Percentiles rank a stretch among this genome's conserved stretches.
These are phyloP conservation scores for Exophiala oligosperma DNA, from an alignment of 2,329 filamentous ascomycete genomes.

Conservation along the genomic window DNA sequence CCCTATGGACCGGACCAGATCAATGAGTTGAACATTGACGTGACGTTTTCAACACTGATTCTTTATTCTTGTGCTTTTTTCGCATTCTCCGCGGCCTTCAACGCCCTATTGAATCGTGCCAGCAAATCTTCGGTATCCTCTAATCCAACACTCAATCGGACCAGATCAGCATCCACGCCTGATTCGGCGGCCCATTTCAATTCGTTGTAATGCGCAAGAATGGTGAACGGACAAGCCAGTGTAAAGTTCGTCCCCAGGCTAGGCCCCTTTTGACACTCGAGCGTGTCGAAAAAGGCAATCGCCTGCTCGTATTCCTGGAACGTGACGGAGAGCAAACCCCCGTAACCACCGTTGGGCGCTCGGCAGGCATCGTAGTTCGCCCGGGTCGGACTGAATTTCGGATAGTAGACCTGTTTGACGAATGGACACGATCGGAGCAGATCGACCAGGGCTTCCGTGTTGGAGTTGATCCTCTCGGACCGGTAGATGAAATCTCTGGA, in stretches of 20 bases:
- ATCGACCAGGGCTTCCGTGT: slow-evolving; percentile 79
- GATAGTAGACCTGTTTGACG: slow-evolving; percentile 83
- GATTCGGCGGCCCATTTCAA: slow-evolving; percentile 81
- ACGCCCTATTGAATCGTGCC: slow-evolving; percentile 65
- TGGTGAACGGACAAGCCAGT: slow-evolving; percentile 81
- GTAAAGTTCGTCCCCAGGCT: slow-evolving; percentile 98
- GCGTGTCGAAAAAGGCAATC: slow-evolving; percentile 76
- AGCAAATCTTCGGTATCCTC: slow-evolving; percentile 72
- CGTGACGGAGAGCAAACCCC: slow-evolving; percentile 81
- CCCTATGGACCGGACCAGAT: neutral
- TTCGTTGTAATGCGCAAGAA: slow-evolving; percentile 89
- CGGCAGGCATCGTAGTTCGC: slow-evolving; percentile 76
- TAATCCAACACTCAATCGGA: slow-evolving; percentile 86
- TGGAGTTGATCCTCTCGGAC: slow-evolving; percentile 80
- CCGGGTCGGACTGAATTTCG: slow-evolving; percentile 71
- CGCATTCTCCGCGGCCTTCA: slow-evolving; percentile 52
- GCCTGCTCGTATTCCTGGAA: slow-evolving; percentile 72
- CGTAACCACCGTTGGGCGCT: slow-evolving; percentile 76
- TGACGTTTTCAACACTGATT: neutral
- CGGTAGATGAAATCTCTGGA: slow-evolving; percentile 85
- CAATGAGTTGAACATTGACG: slow-evolving; percentile 20
- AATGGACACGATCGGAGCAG: slow-evolving; percentile 62
- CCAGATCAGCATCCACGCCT: slow-evolving; percentile 76
- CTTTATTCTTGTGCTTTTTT: neutral
- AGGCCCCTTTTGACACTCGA: slow-evolving; percentile 89